These are phyloP conservation scores for Globisporangium nodosum DNA, from an alignment of 352 stramenopile genomes.

Conservation along the genomic window DNA sequence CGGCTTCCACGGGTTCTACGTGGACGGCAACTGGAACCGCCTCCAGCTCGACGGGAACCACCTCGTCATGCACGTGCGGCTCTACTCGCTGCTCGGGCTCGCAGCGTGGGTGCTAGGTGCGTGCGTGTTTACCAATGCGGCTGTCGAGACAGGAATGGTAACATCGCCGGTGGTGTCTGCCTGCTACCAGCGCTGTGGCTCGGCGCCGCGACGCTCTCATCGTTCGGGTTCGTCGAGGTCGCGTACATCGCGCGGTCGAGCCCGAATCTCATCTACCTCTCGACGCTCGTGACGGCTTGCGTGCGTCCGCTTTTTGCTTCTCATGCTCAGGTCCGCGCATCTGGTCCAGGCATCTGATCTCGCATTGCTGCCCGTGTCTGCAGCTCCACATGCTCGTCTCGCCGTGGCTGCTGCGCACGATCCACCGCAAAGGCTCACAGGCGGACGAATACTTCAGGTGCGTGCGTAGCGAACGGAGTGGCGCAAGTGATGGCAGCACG, in stretches of 20 bases:
- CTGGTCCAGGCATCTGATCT: constrained; percentile 1
- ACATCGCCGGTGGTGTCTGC: no score
- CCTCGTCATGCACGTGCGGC: constrained; percentile 62
- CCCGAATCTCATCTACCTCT: constrained; percentile 61
- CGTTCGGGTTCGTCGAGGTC: constrained; percentile 60
- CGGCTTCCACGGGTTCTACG: constrained; percentile 62
- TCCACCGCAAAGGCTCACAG: constrained; percentile 62
- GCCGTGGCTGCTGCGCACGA: constrained; percentile 57
- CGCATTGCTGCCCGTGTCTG: background rate
- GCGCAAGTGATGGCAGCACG: background rate
- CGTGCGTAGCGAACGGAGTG: background rate
- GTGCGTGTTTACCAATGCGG: background rate
- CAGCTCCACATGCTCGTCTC: constrained; percentile 57
- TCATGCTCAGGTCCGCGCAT: background rate
- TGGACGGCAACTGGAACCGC: constrained; percentile 52
- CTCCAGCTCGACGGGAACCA: constrained; percentile 56
- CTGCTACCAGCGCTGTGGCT: constrained; percentile 50
- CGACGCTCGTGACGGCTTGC: constrained; percentile 45
- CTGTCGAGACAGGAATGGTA: background rate
- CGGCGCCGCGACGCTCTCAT: constrained; percentile 37
- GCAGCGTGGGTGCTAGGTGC: constrained; percentile 41
- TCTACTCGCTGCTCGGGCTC: constrained; percentile 54
- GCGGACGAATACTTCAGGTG: constrained; percentile 65
- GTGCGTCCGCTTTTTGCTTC: constrained; percentile 21
- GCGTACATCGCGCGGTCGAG: constrained; percentile 42